Evolutionary conservation across 768 basidiomycete genomes (phyloP).

Genomic region (Suillus subaureus): DNA sequence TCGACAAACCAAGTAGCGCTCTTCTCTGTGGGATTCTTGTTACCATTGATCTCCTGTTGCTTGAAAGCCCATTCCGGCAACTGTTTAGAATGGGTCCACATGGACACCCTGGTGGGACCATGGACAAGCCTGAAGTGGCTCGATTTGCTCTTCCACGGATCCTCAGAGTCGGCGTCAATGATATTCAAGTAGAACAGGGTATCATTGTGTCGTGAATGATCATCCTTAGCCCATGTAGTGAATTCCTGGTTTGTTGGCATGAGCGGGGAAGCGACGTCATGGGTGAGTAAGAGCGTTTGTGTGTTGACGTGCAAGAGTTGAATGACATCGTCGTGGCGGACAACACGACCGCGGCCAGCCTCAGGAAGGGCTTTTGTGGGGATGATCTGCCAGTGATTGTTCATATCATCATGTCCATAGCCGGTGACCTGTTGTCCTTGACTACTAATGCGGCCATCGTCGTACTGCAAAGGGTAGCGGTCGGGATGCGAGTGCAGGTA

Average conservation of each 20-base stretch:
- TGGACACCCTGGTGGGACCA: constrained; percentile 83
- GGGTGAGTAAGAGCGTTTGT: constrained; percentile 81
- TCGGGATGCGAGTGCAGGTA: constrained; percentile 94
- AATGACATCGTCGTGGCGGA: constrained; percentile 86
- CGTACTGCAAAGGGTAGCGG: constrained; percentile 89
- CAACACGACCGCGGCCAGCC: constrained; percentile 88
- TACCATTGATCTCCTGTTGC: constrained; percentile 97
- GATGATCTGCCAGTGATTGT: constrained; percentile 95
- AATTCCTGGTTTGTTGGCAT: constrained; percentile 99
- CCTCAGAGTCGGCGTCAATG: constrained; percentile 71
- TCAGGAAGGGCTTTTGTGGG: constrained; percentile 96
- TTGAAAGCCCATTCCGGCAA: constrained; percentile 97
- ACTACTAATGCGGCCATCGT: constrained; percentile 92
- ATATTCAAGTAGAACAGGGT: constrained; percentile 84
- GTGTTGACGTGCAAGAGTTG: constrained; percentile 90
- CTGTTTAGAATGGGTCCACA: constrained; percentile 88
- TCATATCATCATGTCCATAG: constrained; percentile 90
- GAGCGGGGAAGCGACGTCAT: constrained; percentile 95
- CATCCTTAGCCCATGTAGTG: constrained; percentile 87
- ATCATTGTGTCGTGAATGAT: constrained; percentile 78
- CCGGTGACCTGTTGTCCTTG: constrained; percentile 98
- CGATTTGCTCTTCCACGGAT: constrained; percentile 91
- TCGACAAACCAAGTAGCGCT: constrained; percentile 89
- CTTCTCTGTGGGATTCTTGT: constrained; percentile 86
- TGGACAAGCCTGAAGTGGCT: constrained; percentile 92